Base-by-base conservation (phyloP, 2,329 filamentous ascomycete genomes). In the Venturia asperata region DNA sequence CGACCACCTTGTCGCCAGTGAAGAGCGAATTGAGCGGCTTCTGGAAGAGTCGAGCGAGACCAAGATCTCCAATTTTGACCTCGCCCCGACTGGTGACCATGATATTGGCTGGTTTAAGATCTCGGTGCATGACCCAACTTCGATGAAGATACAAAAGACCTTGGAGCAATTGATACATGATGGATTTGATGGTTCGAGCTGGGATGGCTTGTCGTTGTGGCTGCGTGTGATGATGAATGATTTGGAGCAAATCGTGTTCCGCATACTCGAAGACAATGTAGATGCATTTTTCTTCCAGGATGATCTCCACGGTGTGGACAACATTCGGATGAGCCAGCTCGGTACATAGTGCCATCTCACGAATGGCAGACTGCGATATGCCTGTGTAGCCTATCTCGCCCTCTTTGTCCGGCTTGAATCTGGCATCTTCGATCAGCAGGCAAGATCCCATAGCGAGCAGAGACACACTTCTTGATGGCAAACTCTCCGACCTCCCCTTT, bases 251-350 rank as follows among this genome's bases (percentile, higher is more conserved):
- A 76, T 99, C 94, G 76, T 99, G 94, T 77, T 99, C 94, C 70
- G 94, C 94, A 75, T 96, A 99, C 76, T 97, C 94, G 71, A 99
- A 97, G 1, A 99, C 92, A 89, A 99, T 99, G 78, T 92, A 99
- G 75, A 99, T 97, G 79, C 92, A 97, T 79, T 97, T 97, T 76
- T 96, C 92, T 78, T 99, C 93, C 3, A 99, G 82, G 71, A 99
- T 96, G 72, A 96, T 97, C 77, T 99, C 94, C 67, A 93, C 87
- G 1, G 97, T 85, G 66, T 89, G 87, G 69, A 99, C 93, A 42
- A 99, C 87, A 74, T 97, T 97, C 65, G 85, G 81, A 75, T 99
- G 92, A 66, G 84, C 86, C 34, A 99, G 83, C 74, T 99, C 94
- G 45, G 91, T 94, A 77, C 94, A 99, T 0, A 99, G 81, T 19